Evolutionary conservation across 1,284 basidiomycete genomes (phyloP).

Genomic region (Flammula alnicola): DNA sequence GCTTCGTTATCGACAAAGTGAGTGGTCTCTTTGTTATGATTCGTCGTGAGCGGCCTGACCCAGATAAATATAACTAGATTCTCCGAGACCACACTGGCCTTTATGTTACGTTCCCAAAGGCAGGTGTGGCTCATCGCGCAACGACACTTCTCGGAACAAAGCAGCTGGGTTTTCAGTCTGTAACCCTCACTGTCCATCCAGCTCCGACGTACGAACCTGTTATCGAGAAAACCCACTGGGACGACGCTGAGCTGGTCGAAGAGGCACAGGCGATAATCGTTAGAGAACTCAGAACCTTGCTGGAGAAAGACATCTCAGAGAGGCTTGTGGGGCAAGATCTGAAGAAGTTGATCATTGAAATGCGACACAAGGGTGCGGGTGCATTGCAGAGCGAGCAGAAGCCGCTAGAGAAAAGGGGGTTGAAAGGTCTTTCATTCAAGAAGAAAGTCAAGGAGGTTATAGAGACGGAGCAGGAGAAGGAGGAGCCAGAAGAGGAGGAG

Average conservation of each 20-base stretch:
- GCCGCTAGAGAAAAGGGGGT: slow-evolving; percentile 45
- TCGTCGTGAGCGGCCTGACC: too few relatives aligned
- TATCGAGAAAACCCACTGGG: slow-evolving; percentile 52
- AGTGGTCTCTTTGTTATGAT: too few relatives aligned
- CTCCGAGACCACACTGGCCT: slow-evolving; percentile 68
- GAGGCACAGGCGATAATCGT: slow-evolving; percentile 66
- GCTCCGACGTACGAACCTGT: slow-evolving; percentile 39
- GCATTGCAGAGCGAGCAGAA: slow-evolving; percentile 30
- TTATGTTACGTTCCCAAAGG: slow-evolving; percentile 71
- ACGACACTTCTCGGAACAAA: slow-evolving; percentile 58
- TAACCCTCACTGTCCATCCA: slow-evolving; percentile 59
- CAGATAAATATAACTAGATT: slow-evolving; percentile 47
- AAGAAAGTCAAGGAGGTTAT: slow-evolving; percentile 41
- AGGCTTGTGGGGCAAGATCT: slow-evolving; percentile 65
- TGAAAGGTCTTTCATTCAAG: slow-evolving; percentile 73
- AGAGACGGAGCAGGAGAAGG: slow-evolving; percentile 41
- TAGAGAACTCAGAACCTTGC: slow-evolving; percentile 59
- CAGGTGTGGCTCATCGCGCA: slow-evolving; percentile 65
- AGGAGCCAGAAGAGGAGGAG: slow-evolving; percentile 30
- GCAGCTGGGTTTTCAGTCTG: slow-evolving; percentile 61
- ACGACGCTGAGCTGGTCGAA: slow-evolving; percentile 61
- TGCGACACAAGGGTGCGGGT: slow-evolving; percentile 43
- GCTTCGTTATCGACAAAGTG: slow-evolving; percentile 71
- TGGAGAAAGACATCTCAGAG: slow-evolving; percentile 75
- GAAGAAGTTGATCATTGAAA: slow-evolving; percentile 55